Percentiles rank a stretch among this genome's conserved stretches.
Evolutionary conservation across 345 rosid species (phyloP).

Genomic region (Corchorus olitorius): DNA sequence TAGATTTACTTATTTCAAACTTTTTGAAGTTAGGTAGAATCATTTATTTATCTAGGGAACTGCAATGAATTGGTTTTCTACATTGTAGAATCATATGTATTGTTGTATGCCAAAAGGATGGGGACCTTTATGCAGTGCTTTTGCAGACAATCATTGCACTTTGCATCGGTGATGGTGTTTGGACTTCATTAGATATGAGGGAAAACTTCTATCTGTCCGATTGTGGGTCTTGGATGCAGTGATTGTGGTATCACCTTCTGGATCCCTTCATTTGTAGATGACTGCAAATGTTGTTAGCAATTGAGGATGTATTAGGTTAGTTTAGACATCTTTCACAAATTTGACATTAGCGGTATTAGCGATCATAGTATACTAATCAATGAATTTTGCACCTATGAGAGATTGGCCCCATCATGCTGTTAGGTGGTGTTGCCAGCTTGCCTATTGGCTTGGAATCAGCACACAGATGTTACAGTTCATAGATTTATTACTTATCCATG

Average conservation of each 20-base stretch:
- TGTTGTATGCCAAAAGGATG: not conserved
- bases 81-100: not conserved
- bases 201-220: not conserved
- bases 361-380: not conserved
- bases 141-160: not conserved
- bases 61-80: not conserved
- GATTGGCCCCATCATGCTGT: not conserved
- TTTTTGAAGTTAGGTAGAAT: not conserved
- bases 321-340: not conserved
- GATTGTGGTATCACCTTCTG: not conserved
- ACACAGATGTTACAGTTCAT: not conserved
- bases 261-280: slow-evolving; percentile 1
- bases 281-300: not conserved
- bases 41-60: not conserved
- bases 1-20: not conserved
- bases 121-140: not conserved
- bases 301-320: not conserved
- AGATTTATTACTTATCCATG: not conserved
- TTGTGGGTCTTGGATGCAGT: not conserved
- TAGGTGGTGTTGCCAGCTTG: not conserved
- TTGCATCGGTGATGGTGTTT: not conserved
- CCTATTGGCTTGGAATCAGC: not conserved
- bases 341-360: not conserved
- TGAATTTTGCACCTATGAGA: not conserved
- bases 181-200: not conserved